Percentiles rank a stretch among this genome's conserved stretches.
Evolutionary conservation across 2,329 filamentous ascomycete genomes (phyloP).

Genomic region (Arthrinium phaeospermum): DNA sequence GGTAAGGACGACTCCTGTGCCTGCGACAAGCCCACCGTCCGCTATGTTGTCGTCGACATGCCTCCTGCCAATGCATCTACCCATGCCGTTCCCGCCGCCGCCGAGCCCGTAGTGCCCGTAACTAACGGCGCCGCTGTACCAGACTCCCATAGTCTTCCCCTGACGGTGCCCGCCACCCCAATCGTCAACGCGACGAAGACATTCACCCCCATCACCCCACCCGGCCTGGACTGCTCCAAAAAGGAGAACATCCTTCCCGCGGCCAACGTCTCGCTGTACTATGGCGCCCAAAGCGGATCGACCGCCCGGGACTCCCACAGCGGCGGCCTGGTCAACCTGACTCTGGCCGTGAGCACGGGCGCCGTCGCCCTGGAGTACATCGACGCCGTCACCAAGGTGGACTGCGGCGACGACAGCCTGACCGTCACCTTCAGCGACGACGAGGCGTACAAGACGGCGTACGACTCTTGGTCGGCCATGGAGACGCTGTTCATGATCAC

Average conservation of each 20-base stretch:
- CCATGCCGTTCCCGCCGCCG: background rate
- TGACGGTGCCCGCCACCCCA: background rate
- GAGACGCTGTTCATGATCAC: constrained; percentile 45
- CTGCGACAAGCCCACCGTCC: constrained; percentile 15
- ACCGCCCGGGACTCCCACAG: background rate
- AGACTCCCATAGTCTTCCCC: background rate
- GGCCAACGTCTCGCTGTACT: constrained; percentile 28
- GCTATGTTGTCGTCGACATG: constrained; percentile 15
- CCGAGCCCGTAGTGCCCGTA: background rate
- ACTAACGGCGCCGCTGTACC: constrained; percentile 3
- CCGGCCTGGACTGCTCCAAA: constrained; percentile 25
- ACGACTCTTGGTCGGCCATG: constrained; percentile 31
- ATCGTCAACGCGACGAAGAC: background rate
- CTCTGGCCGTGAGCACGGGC: constrained; percentile 36
- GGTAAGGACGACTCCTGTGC: constrained; percentile 17
- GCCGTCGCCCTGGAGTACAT: constrained; percentile 41
- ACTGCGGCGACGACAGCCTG: constrained; percentile 35
- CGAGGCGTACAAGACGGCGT: constrained; percentile 26
- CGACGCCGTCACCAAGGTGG: constrained; percentile 36
- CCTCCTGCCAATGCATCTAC: background rate
- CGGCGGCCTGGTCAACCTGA: constrained; percentile 27
- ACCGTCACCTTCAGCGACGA: constrained; percentile 36
- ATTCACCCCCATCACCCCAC: constrained; percentile 19
- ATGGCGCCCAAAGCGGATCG: constrained; percentile 21
- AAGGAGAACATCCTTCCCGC: constrained; percentile 29